Evolutionary conservation across 352 stramenopile genomes (phyloP), one percentile per base, ranked within the genome.

Genomic region (Phytophthora multivora): DNA sequence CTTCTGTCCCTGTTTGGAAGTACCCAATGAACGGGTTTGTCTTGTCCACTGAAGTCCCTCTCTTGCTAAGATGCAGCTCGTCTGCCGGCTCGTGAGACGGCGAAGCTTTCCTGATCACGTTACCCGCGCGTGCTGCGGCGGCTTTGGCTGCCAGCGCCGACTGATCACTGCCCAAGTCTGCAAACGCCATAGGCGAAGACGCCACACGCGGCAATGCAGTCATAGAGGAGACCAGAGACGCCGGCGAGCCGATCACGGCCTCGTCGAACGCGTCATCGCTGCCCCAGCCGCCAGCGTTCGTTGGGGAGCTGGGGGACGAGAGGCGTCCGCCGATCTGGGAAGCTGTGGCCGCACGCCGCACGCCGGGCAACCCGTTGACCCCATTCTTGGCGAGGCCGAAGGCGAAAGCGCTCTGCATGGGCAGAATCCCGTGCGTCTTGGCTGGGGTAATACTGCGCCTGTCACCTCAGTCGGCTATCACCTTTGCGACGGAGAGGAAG

Each of bases 1-100:
- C 59, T 35, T 80, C 65, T 6, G 56, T 71, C 9, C 69, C 75
- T 36, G 69, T 88, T 54, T 94, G 80, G 59, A 95, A 95, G 52
- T 93, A 95, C 30, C 86, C 86, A 54, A 95, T 91, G 60, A 95
- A 95, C 18, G 86, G 86, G 51, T 95, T 95, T 33, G 74, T 91
- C 75, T 95, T 95, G 75, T 94, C 81, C 13, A 94, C 83, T 13
- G 74, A 75, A 15, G 65, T 80, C 9, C 73, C 74, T 36, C 80
- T 68, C 46, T 78, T 85, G 39, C 59, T 65, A 9, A 71, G 33
- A 13, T 87, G 65, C 36, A 61, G 40, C 10, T 83, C 60, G 5
- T 76, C 57, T 35, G 11, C 66, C 58, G 47, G 12, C 28, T 4
- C 28, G 13, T 54, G 36, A 19, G 26, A 8, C 28, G 33, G 15